These are phyloP conservation scores for Xylaria intraflava DNA, from an alignment of 495 filamentous ascomycete genomes.

Conservation along the genomic window DNA sequence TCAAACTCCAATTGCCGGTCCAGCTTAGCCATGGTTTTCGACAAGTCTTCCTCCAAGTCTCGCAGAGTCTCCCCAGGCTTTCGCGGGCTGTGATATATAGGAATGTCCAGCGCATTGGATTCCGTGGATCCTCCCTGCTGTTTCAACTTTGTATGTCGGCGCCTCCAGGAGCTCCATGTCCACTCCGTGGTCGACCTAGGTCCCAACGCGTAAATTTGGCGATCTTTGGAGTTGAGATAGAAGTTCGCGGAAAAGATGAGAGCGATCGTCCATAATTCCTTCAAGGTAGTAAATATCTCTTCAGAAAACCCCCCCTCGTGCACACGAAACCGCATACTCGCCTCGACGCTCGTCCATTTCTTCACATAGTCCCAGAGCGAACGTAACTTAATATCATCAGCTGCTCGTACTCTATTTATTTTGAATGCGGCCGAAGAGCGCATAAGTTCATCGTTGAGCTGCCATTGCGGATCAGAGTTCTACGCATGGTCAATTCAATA, in stretches of 20 bases:
- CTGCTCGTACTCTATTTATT: no score
- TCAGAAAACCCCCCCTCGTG: background rate
- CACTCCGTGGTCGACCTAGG: background rate
- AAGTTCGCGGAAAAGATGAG: background rate
- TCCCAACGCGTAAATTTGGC: background rate
- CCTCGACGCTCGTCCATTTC: background rate
- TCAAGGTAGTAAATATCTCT: background rate
- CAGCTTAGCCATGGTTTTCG: background rate
- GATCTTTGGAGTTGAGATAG: background rate
- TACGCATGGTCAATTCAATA: no score
- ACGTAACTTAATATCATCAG: background rate
- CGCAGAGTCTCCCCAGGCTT: background rate
- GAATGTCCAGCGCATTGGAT: background rate
- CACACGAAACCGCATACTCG: background rate
- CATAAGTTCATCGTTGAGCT: no score
- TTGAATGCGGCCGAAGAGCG: no score
- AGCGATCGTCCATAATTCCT: background rate
- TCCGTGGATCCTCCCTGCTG: background rate
- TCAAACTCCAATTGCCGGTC: background rate
- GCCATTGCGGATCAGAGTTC: background rate
- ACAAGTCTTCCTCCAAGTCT: background rate
- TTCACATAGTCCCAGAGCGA: background rate
- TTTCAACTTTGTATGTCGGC: background rate
- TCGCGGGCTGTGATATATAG: background rate
- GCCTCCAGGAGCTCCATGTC: background rate